Evolutionary conservation across 805 yeast species (phyloP), one percentile per base, ranked within the genome.

Genomic region (Priceomyces fermenticarens): DNA sequence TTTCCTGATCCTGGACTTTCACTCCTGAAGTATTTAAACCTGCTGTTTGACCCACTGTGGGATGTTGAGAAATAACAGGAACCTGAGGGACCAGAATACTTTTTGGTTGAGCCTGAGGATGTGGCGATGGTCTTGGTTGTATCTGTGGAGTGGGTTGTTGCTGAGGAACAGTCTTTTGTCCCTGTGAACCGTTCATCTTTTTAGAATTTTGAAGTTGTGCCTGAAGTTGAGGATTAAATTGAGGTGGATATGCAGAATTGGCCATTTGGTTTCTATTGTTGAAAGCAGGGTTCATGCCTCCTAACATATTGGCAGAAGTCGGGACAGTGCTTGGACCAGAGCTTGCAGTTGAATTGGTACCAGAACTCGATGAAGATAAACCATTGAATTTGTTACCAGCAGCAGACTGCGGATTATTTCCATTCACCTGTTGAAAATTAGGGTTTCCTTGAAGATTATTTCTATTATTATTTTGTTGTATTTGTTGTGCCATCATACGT

Each of bases 261-360:
- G 50, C 52, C 55, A 62, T 53, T 33, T 58, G 66, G 4, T 53
- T 55, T 26, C 54, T 59, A 5, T 65, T 53, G 17, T 47, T 50
- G 2, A 57, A 56, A 0, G 48, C 49, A 2, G 50, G 42, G 11
- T 40, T 42, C 4, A 23, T 35, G 15, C 37, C 25, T 10, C 39
- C 31, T 10, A 62, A 60, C 23, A 55, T 35, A 3, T 58, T 57
- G 2, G 58, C 61, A 5, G 61, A 51, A 47, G 47, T 55, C 5
- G 58, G 58, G 6, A 56, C 54, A 13, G 52, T 35, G 30, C 43
- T 38, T 7, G 58, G 57, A 2, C 55, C 59, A 6, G 60, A 48
- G 46, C 46, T 54, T 7, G 57, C 57, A 6, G 56, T 52, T 15
- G 51, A 40, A 30, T 43, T 40, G 10, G 32, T 32, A 32, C 43